phyloP scores from a whole-genome alignment of 352 stramenopile genomes.

The Nothophytophthora sp. region DNA sequence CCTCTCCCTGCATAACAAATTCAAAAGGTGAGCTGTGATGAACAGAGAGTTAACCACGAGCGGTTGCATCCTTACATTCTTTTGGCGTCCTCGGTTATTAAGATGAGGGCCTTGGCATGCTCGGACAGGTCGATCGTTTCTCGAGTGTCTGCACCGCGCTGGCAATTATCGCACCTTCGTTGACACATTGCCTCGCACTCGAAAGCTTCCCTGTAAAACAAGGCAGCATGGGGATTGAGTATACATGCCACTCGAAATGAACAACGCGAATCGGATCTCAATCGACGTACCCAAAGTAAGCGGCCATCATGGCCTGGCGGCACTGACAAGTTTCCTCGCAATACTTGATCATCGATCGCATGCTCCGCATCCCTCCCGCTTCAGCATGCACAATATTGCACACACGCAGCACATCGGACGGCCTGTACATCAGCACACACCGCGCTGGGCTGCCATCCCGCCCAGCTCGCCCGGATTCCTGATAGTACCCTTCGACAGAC shows the following conservation, averaged over 20 bases:
- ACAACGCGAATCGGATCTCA: neutral
- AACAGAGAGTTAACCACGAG: neutral
- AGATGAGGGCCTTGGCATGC: slow-evolving; percentile 53
- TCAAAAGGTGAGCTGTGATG: neutral
- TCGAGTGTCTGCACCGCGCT: slow-evolving; percentile 19
- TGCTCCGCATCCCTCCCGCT: slow-evolving; percentile 60
- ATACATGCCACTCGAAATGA: neutral
- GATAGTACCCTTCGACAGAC: slow-evolving; percentile 97
- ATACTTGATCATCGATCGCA: slow-evolving; percentile 71
- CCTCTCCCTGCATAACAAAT: slow-evolving; percentile 41
- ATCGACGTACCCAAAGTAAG: slow-evolving; percentile 60
- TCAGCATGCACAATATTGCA: slow-evolving; percentile 66
- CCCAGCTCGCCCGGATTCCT: slow-evolving; percentile 96
- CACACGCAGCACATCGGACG: slow-evolving; percentile 75
- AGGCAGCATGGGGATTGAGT: neutral
- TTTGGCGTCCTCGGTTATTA: slow-evolving; percentile 46
- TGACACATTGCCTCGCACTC: slow-evolving; percentile 39
- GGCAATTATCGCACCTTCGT: slow-evolving; percentile 53
- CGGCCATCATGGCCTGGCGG: slow-evolving; percentile 46
- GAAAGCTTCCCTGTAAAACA: slow-evolving; percentile 36
- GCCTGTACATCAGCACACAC: slow-evolving; percentile 89
- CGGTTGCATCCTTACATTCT: slow-evolving; percentile 34
- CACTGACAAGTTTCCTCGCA: slow-evolving; percentile 41
- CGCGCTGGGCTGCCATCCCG: slow-evolving; percentile 89
- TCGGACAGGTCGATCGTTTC: slow-evolving; percentile 41